These are phyloP conservation scores for Brassica rapa DNA, from an alignment of 345 rosid species.

Conservation along the genomic window DNA sequence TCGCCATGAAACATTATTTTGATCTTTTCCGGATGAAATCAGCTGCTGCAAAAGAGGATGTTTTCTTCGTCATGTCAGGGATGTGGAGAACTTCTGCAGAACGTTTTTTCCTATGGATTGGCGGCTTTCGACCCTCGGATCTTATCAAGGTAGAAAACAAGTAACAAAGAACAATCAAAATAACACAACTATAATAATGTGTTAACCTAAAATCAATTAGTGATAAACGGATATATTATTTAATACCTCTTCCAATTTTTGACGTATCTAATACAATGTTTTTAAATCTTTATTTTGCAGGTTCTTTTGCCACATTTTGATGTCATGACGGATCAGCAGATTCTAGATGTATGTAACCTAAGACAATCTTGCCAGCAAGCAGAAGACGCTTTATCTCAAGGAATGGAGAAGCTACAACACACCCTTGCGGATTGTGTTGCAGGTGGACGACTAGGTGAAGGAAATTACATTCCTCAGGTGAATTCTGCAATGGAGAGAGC, in stretches of 20 bases:
- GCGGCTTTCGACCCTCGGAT: constrained; percentile 96
- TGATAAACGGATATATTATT: too few relatives aligned
- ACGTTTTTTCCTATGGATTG: constrained; percentile 89
- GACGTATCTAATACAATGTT: background rate
- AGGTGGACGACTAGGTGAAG: constrained; percentile 58
- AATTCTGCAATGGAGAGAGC: constrained; percentile 73
- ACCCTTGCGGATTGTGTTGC: constrained; percentile 70
- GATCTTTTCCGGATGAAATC: constrained; percentile 86
- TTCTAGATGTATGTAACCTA: constrained; percentile 54
- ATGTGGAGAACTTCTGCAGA: constrained; percentile 91
- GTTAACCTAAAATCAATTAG: too few relatives aligned
- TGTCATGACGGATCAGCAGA: constrained; percentile 66
- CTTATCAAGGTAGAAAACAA: constrained; percentile 68
- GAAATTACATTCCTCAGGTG: constrained; percentile 55
- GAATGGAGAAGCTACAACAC: constrained; percentile 87
- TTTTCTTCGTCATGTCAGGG: constrained; percentile 83
- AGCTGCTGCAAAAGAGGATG: constrained; percentile 78
- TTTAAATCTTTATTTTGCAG: constrained; percentile 37
- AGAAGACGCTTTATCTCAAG: constrained; percentile 91
- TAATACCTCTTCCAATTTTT: background rate
- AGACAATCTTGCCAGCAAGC: constrained; percentile 89
- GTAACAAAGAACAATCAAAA: background rate
- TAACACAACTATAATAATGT: background rate
- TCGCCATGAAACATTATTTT: constrained; percentile 65
- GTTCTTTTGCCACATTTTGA: constrained; percentile 80